A percentile compares a stretch with the other conserved stretches of the same genome.
These are phyloP conservation scores for Trichocladium uniseriatum DNA, from an alignment of 495 filamentous ascomycete species.

Conservation along the genomic window DNA sequence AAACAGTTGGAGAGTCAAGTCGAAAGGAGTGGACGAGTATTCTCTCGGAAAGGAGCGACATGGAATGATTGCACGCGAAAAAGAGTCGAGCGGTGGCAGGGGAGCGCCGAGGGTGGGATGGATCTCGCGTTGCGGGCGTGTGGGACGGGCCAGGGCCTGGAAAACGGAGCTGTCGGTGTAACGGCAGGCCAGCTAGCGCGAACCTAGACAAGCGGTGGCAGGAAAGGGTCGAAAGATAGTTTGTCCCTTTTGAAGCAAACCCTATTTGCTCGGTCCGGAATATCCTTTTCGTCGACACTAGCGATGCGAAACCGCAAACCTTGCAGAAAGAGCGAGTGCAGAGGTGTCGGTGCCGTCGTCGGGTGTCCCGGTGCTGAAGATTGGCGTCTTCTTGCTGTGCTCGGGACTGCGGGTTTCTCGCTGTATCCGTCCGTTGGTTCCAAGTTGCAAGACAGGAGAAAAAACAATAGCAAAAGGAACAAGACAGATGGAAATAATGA, in stretches of 20 bases:
- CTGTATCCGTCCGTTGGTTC: neutral
- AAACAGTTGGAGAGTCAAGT: slow-evolving; percentile 10
- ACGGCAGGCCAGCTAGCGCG: slow-evolving; percentile 14
- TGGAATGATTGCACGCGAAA: slow-evolving; percentile 25
- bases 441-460: slow-evolving; percentile 1
- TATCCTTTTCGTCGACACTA: neutral
- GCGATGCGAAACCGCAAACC: slow-evolving; percentile 4
- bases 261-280: neutral
- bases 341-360: neutral
- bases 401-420: neutral
- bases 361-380: neutral
- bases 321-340: neutral
- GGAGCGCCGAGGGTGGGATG: slow-evolving; percentile 12
- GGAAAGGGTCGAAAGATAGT: slow-evolving; percentile 8
- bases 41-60: slow-evolving; percentile 24
- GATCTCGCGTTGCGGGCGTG: slow-evolving; percentile 14
- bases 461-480: slow-evolving; percentile 1
- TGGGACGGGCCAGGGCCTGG: slow-evolving; percentile 14
- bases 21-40: slow-evolving; percentile 29
- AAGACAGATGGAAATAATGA: slow-evolving; percentile 6
- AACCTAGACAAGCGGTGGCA: slow-evolving; percentile 15
- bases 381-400: neutral
- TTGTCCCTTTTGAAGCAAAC: slow-evolving; percentile 1
- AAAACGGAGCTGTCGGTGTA: slow-evolving; percentile 10
- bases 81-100: slow-evolving; percentile 12